Percentiles rank a stretch among this genome's conserved stretches.
Conservation (phyloP, 2,329 filamentous ascomycete species). For the Claviceps capensis region DNA sequence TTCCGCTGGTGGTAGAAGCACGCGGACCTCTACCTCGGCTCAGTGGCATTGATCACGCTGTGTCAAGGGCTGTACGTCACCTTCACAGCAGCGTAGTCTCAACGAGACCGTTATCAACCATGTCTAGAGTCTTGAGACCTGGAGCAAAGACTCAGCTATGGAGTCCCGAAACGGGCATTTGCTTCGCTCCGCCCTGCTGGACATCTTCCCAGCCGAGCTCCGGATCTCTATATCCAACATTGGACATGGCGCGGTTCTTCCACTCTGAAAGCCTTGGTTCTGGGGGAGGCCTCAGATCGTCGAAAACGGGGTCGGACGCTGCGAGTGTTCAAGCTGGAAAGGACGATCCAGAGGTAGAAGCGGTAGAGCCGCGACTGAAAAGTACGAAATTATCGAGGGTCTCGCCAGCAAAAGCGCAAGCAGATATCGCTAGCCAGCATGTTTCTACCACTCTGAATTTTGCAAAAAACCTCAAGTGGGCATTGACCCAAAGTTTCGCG, state of each 20-base stretch:
- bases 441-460: not conserved
- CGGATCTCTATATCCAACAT: conserved; percentile 12
- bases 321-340: not conserved
- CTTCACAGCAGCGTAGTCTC: not conserved
- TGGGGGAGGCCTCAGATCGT: not conserved
- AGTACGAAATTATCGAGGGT: not conserved
- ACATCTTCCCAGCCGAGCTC: conserved; percentile 8
- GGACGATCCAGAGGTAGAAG: not conserved
- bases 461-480: not conserved
- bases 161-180: conserved; percentile 17
- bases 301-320: not conserved
- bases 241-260: conserved; percentile 15
- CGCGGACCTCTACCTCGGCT: conserved; percentile 6
- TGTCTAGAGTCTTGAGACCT: conserved; percentile 7
- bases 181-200: conserved; percentile 11
- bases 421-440: not conserved
- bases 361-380: not conserved
- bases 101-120: not conserved
- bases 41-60: not conserved
- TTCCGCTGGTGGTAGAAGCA: conserved; percentile 14
- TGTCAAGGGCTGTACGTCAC: not conserved
- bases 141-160: conserved; percentile 12
- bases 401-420: not conserved
- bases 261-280: conserved; percentile 7
- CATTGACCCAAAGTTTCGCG: not conserved